Percentiles rank a stretch among this genome's conserved stretches.
Conservation (phyloP, 345 rosid genomes). For the Bruguiera gymnorhiza region DNA sequence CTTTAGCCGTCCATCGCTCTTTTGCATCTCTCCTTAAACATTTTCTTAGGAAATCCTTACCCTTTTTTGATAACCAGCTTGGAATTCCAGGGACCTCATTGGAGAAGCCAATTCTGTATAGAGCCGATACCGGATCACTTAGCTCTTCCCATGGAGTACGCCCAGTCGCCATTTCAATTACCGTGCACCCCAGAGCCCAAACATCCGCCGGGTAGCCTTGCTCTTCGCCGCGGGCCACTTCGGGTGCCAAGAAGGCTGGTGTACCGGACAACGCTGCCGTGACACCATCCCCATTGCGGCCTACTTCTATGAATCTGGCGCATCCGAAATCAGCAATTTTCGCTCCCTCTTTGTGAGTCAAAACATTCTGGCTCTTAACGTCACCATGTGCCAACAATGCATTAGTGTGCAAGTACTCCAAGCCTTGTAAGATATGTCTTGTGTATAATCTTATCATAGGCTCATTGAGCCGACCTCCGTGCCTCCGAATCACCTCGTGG, state of each 20-base stretch:
- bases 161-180: constrained; percentile 83
- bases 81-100: constrained; percentile 65
- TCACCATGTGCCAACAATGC: constrained; percentile 70
- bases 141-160: constrained; percentile 63
- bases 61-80: constrained; percentile 49
- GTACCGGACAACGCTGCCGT: constrained; percentile 59
- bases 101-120: constrained; percentile 76
- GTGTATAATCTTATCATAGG: constrained; percentile 37
- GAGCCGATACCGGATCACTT: constrained; percentile 57
- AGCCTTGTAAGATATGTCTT: constrained; percentile 46
- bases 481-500: constrained; percentile 45
- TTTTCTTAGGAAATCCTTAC: constrained; percentile 57
- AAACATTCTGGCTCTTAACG: constrained; percentile 68
- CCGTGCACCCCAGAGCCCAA: constrained; percentile 82
- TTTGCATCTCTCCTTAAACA: constrained; percentile 58
- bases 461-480: constrained; percentile 62
- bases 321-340: constrained; percentile 84
- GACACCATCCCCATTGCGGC: not conserved
- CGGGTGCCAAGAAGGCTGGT: constrained; percentile 93
- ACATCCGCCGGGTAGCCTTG: constrained; percentile 81
- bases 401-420: constrained; percentile 53
- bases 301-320: constrained; percentile 39
- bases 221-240: constrained; percentile 80
- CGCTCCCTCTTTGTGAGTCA: constrained; percentile 49
- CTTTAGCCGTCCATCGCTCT: constrained; percentile 58